Base-by-base conservation (phyloP, 805 yeast species). In the Allodekkera sacchari region DNA sequence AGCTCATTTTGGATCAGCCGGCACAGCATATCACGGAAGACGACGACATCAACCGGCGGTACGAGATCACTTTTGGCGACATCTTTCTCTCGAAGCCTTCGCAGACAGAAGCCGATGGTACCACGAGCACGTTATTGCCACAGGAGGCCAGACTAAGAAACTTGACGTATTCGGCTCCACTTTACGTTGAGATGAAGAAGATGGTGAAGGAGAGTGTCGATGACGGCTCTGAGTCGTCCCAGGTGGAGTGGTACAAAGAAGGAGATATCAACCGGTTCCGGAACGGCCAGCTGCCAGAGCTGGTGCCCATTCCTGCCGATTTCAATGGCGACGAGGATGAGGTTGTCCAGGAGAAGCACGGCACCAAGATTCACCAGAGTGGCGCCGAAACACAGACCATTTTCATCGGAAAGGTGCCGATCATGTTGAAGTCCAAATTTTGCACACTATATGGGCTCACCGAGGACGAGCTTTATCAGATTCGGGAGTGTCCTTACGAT, bases 61-160 rank as follows among this genome's bases (percentile, higher is more conserved):
- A 87, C 51, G 96, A 89, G 60, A 92, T 92, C 54, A 77, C 88
- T n/a, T 92, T 92, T 61, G 99, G 98, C 43, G 94, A 89, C 57
- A 92, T 94, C 50, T 92, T 83, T 60, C 77, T 92, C 45, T 87
- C 97, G 17, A 83, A 88, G 50, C 99, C 99, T 28, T 85, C 95
- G 30, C 95, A 92, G 74, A 94, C 97, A 14, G 99, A 92, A 64
- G 95, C 97, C 12, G 99, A 92, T 63, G 99, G 99, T 65, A 87
- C 95, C n/a, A 89, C 97, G n/a, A 89, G 87, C 51, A 94, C 95
- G 10, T 77, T 92, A 78, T 83, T 83, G 53, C 98, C 99, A 8
- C 98, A 94, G 61, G 99, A 92, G 59, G 97, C 98, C 6, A 74
- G 99, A 49, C 69, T 92, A 43, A 78, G 99, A 63, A 92, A 92